Evolutionary conservation across 495 filamentous ascomycete species (phyloP).

Genomic region (Arthonia radiata): DNA sequence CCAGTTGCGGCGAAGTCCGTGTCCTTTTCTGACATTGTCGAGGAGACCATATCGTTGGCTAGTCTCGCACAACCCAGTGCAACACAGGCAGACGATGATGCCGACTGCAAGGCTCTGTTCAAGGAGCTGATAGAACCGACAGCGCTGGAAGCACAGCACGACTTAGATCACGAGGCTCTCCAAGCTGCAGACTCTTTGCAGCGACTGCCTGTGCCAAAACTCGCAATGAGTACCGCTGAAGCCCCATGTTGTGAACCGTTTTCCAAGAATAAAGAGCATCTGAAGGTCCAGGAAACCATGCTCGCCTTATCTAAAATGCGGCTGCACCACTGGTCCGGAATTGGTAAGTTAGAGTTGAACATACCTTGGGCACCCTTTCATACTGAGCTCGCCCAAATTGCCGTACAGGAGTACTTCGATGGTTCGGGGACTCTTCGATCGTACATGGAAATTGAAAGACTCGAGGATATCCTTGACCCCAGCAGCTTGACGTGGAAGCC

Average conservation of each 20-base stretch:
- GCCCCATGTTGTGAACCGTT: conserved; percentile 33
- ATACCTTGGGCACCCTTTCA: conserved; percentile 23
- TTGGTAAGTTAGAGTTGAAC: conserved; percentile 16
- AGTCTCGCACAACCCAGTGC: conserved; percentile 8
- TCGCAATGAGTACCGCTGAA: conserved; percentile 32
- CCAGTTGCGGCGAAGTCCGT: conserved; percentile 13
- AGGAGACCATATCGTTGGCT: conserved; percentile 10
- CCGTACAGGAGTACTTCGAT: conserved; percentile 12
- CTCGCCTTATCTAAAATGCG: too few relatives aligned
- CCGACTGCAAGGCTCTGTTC: conserved; percentile 17
- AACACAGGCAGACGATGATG: conserved; percentile 7
- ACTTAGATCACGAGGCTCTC: conserved; percentile 35
- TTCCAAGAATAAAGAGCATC: conserved; percentile 3
- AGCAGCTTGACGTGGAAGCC: conserved; percentile 22
- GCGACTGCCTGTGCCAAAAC: conserved; percentile 28
- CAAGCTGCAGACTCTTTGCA: conserved; percentile 28
- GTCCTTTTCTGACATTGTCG: conserved; percentile 13
- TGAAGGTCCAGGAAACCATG: conserved; percentile 7
- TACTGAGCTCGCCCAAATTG: conserved; percentile 11
- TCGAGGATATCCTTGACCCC: conserved; percentile 10
- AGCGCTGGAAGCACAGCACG: conserved; percentile 16
- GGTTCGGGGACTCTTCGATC: conserved; percentile 11
- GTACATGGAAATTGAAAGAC: conserved; percentile 5
- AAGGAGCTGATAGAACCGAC: conserved; percentile 19
- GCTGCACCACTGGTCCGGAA: conserved; percentile 18